These are phyloP conservation scores for Lasiosphaeria miniovina DNA, from an alignment of 495 filamentous ascomycete species.

Conservation along the genomic window DNA sequence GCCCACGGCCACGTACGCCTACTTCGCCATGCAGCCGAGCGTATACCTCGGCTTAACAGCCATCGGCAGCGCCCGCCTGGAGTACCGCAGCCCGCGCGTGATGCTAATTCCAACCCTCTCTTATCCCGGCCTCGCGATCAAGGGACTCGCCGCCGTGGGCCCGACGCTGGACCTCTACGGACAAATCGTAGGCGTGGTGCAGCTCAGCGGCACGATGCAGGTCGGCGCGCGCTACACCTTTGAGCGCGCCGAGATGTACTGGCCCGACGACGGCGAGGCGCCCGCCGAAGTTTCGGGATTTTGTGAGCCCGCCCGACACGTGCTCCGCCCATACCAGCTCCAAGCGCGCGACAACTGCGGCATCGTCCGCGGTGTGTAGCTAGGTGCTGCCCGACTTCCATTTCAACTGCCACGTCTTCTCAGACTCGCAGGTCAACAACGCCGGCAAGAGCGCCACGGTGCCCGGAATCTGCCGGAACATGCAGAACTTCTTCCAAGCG, in stretches of 20 bases:
- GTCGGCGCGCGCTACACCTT: slow-evolving; percentile 26
- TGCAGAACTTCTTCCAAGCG: too few relatives aligned
- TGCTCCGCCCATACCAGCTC: too few relatives aligned
- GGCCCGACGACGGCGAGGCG: slow-evolving; percentile 25
- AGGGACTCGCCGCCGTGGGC: slow-evolving; percentile 3
- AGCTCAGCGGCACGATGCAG: neutral
- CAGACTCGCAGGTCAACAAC: too few relatives aligned
- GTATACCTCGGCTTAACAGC: neutral
- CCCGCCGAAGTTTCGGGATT: neutral
- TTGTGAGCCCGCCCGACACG: neutral
- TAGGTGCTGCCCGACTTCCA: too few relatives aligned
- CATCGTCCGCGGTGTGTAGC: too few relatives aligned
- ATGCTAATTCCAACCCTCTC: neutral
- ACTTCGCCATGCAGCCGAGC: slow-evolving; percentile 2
- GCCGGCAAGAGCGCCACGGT: too few relatives aligned
- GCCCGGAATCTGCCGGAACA: too few relatives aligned
- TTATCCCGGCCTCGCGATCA: slow-evolving; percentile 4
- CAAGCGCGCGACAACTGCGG: too few relatives aligned
- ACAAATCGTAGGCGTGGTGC: neutral
- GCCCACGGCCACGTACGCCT: neutral
- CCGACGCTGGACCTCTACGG: slow-evolving; percentile 5
- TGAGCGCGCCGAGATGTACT: slow-evolving; percentile 30
- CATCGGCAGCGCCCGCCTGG: neutral
- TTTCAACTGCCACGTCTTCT: too few relatives aligned
- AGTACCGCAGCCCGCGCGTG: neutral